Evolutionary conservation across 2,329 filamentous ascomycete species (phyloP), one percentile per base, ranked within the genome.

Genomic region (Colletotrichum lentis): DNA sequence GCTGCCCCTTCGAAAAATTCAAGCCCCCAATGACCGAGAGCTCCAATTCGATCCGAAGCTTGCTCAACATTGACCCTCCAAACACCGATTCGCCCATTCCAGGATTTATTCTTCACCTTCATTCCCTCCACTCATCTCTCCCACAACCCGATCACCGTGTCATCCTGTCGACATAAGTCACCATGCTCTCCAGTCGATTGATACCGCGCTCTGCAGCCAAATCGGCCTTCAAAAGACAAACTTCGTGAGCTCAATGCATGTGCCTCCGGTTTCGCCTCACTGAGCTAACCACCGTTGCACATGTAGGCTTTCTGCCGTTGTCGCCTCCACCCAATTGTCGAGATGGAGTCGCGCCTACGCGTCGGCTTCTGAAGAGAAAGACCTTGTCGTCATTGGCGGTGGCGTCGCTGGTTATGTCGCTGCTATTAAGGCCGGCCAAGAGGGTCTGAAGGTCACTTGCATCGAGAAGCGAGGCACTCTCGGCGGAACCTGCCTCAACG

Each of bases 341-440:
- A 83, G 84, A 82, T 86, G 82, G 81, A 84, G 82, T 76, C 84
- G 88, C 74, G 81, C 82, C 71, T 90, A 88, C 76, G 86, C 88
- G 64, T 86, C 86, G 61, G 79, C 83, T 74, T 80, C 85, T 80
- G 85, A 94, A 81, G 93, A 97, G 81, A 96, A 97, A 82, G 96
- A 99, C 81, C 86, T 99, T 64, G 91, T 99, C 77, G 94, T 99
- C 82, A 97, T 99, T 77, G 96, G 96, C 77, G 96, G 96, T 80
- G 96, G 96, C 84, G 96, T 98, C 77, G 96, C 95, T 75, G 96
- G 96, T 78, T 99, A 99, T 84, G 96, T 99, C 76, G 95, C 96
- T 73, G 96, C 96, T 76, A 99, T 99, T 86, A 99, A 98, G 85
- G 96, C 96, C 76, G 96, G 94, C 69, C 96, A 99, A 82, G 93